Evolutionary conservation across 2,329 filamentous ascomycete species (phyloP), one percentile per base, ranked within the genome.

Genomic region (Apiospora saccharicola): DNA sequence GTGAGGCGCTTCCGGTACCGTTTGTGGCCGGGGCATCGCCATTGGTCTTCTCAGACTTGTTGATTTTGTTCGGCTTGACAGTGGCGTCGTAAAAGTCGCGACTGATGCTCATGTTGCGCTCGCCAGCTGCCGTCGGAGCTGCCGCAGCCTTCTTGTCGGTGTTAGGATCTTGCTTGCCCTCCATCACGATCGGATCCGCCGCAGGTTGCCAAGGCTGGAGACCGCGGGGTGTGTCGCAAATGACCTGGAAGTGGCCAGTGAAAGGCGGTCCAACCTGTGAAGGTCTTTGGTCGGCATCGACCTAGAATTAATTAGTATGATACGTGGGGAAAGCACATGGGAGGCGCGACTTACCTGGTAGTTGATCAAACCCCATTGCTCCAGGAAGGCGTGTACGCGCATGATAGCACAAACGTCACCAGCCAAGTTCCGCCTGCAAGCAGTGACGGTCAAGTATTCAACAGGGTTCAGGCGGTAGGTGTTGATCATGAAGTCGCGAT

Each of bases 401-500:
- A 99, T 99, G 78, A 99, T 99, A 51, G 96, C 96, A 85, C 96
- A 99, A 44, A 99, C 96, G 83, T 99, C 96, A 75, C 96, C 96
- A 30, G 96, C 96, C 79, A 99, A 85, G 82, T 99, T 99, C 76
- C 96, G 90, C 75, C 96, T 90, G 81, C 96, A 99, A 69, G 96
- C 96, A 14, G 96, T 99, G 71, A 99, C 96, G 6, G 96, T 99
- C 71, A 99, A 88, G 80, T 99, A 99, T 82, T 99, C 96, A 71
- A 95, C 90, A 6, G 96, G 96, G 81, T 98, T 99, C 72, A 99
- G 86, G 49, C 96, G 92, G 84, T 99, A 99, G 19, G 96, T 98
- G 85, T 99, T 99, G 85, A 99, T 95, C 96, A 99, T 99, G 81
- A 99, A 99, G 81, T 99, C 96, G 77, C 96, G 92, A 83, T 99